Evolutionary conservation across 768 basidiomycete genomes (phyloP), one percentile per base, ranked within the genome.

Genomic region (Suillus discolor): DNA sequence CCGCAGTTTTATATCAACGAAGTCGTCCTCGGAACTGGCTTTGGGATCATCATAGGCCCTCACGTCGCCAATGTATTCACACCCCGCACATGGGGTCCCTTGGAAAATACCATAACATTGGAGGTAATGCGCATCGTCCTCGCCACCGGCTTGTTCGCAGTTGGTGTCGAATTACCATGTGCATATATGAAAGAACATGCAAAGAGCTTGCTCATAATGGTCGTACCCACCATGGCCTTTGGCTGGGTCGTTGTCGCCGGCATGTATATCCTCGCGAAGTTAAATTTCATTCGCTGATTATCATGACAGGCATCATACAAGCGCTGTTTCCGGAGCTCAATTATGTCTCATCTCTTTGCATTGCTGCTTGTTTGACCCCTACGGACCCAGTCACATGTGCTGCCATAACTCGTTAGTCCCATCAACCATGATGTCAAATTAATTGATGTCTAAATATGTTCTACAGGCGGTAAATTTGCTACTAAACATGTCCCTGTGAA

Each of bases 381-480:
- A 99, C 97, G 13, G 97, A 99, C 79, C 97, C 97, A 1, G 92
- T 97, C 69, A 89, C 97, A 60, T 94, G 92, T 63, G 92, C 94
- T 62, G 89, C 85, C 61, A 96, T 89, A 73, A 90, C 90, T 3
- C 89, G 90, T 86, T 61, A 39, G 83, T 39, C 28, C 53, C 42
- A 44, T 41, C 62, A 20, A 61, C 57, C 44, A 38, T 23, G 4
- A 28, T 25, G 7, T 61, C 5, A 15, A 45, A 28, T 66, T 44
- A 8, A 12, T 9, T 28, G 6, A 15, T 16, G 18, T 8, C 18
- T 39, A 39, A 54, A 44, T 47, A 0, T 12, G 20, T 63, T 7
- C n/a, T 44, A 4, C 65, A 91, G 91, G 89, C 12, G 92, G 92
- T 0, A 87, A 82, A 66, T 94, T 84, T 68, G 92, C 92, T 0